phyloP scores from a whole-genome alignment of 2,329 filamentous ascomycete species.

The Colletotrichum liriopes region DNA sequence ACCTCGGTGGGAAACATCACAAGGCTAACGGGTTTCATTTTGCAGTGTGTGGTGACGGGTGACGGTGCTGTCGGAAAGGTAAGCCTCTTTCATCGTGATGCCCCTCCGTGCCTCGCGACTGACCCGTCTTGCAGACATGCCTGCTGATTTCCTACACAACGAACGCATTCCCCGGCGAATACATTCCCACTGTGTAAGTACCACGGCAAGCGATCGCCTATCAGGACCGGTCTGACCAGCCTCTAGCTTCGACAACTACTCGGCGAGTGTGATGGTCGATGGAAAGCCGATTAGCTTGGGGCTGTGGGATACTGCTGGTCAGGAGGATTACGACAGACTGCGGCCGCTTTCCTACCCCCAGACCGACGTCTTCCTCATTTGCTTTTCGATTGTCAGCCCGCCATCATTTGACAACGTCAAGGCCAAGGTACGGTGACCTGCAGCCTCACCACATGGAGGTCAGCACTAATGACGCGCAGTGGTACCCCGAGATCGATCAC shows the following conservation, averaged over 20 bases:
- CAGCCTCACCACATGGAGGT: slow-evolving; percentile 8
- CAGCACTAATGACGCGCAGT: slow-evolving; percentile 67
- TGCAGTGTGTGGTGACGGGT: slow-evolving; percentile 96
- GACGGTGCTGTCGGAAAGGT: slow-evolving; percentile 99
- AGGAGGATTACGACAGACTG: slow-evolving; percentile 98
- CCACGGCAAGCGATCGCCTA: neutral
- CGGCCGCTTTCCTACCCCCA: slow-evolving; percentile 97
- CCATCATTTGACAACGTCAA: slow-evolving; percentile 99
- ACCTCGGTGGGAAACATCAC: neutral
- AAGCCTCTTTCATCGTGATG: slow-evolving; percentile 52
- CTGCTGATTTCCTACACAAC: slow-evolving; percentile 99
- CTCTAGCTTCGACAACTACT: slow-evolving; percentile 96
- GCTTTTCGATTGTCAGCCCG: slow-evolving; percentile 98
- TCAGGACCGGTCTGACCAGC: slow-evolving; percentile 12
- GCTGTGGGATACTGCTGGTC: slow-evolving; percentile 98
- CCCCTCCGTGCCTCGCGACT: slow-evolving; percentile 45
- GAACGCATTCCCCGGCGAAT: slow-evolving; percentile 99
- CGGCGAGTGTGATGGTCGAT: slow-evolving; percentile 98
- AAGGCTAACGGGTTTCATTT: slow-evolving; percentile 28
- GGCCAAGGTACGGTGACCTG: slow-evolving; percentile 81
- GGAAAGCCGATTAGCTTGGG: slow-evolving; percentile 97
- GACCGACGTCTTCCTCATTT: slow-evolving; percentile 98
- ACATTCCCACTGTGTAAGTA: slow-evolving; percentile 96
- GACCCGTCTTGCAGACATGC: slow-evolving; percentile 80
- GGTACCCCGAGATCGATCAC: slow-evolving; percentile 97